Evolutionary conservation across 1,284 basidiomycete species (phyloP).

Genomic region (Thecaphora thlaspeos): DNA sequence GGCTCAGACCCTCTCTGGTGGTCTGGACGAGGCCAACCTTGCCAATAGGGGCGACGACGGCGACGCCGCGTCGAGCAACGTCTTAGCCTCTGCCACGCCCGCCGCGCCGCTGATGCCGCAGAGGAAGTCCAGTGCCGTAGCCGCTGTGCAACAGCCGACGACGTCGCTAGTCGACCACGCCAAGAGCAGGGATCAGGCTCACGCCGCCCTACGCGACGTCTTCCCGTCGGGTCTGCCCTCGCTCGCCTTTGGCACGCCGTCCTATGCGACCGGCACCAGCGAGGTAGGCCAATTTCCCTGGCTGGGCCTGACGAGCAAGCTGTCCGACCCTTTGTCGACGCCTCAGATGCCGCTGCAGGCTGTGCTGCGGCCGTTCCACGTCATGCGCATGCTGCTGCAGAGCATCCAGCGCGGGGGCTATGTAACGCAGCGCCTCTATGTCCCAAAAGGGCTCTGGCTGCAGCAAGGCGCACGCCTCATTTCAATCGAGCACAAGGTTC

Average conservation of each 20-base stretch:
- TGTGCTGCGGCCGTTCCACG: slow-evolving; percentile 28
- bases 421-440: slow-evolving; percentile 79
- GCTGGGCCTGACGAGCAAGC: slow-evolving; percentile 2
- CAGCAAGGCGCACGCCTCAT: slow-evolving; percentile 73
- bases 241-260: slow-evolving; percentile 25
- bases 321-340: neutral
- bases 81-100: too few relatives aligned
- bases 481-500: slow-evolving; percentile 78
- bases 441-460: slow-evolving; percentile 81
- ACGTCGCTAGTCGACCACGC: too few relatives aligned
- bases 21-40: too few relatives aligned
- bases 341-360: slow-evolving; percentile 9
- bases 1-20: slow-evolving; percentile 31
- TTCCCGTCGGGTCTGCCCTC: slow-evolving; percentile 45
- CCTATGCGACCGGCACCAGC: slow-evolving; percentile 16
- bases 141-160: too few relatives aligned
- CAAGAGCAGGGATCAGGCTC: neutral
- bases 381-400: slow-evolving; percentile 18
- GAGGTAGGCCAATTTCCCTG: slow-evolving; percentile 2
- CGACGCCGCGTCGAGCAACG: too few relatives aligned
- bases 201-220: slow-evolving; percentile 15
- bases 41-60: too few relatives aligned
- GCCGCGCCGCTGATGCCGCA: too few relatives aligned
- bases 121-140: too few relatives aligned
- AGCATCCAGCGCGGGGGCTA: slow-evolving; percentile 68